Conservation (phyloP, 208 protist species). For the Leishmania lainsoni region DNA sequence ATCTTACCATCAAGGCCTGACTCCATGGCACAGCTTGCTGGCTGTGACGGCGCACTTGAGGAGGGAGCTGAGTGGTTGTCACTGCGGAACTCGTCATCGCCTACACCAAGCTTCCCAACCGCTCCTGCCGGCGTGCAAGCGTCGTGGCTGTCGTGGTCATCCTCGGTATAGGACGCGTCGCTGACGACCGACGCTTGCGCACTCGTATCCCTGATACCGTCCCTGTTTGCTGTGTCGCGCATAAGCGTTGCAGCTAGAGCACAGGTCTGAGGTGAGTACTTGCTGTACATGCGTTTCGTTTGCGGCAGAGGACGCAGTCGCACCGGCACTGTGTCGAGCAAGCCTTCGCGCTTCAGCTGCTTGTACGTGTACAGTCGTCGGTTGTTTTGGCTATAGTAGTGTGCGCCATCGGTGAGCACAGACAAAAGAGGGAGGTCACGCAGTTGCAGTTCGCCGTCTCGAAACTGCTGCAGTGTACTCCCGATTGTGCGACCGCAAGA, state of each 20-base stretch:
- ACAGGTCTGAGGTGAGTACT: slow-evolving; percentile 82
- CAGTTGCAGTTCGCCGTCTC: slow-evolving; percentile 43
- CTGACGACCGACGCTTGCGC: background rate
- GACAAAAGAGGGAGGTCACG: slow-evolving; percentile 72
- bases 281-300: slow-evolving; percentile 71
- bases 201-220: background rate
- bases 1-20: background rate
- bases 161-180: background rate
- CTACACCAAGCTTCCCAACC: background rate
- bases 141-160: background rate
- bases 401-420: slow-evolving; percentile 59
- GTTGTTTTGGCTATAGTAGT: slow-evolving; percentile 89
- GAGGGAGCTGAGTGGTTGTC: background rate
- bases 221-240: slow-evolving; percentile 31
- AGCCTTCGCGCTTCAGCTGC: slow-evolving; percentile 47
- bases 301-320: slow-evolving; percentile 64
- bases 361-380: slow-evolving; percentile 87
- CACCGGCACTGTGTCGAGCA: slow-evolving; percentile 58
- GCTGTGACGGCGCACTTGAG: background rate
- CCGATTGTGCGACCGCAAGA: slow-evolving; percentile 85
- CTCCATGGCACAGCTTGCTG: background rate
- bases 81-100: background rate
- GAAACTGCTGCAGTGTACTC: slow-evolving; percentile 72
- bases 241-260: slow-evolving; percentile 72
- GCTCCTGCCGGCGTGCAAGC: background rate